Conservation (phyloP, 305 asterid genomes). For the Vinca major region DNA sequence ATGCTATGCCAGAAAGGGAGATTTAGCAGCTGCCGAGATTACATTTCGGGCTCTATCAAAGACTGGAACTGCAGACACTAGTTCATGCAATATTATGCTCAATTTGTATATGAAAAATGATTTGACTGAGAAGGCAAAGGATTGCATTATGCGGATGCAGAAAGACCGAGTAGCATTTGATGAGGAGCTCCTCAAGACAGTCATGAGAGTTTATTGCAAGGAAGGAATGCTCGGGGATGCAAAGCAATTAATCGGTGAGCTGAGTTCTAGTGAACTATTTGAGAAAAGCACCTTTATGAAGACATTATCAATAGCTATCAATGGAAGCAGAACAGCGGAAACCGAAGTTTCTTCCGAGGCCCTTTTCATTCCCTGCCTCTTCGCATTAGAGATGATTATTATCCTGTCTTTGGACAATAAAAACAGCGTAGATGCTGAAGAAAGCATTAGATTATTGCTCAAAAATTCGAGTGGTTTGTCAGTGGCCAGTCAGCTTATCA, state of each 20-base stretch:
- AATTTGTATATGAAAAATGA: slow-evolving; percentile 51
- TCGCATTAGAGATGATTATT: slow-evolving; percentile 54
- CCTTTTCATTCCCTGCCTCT: slow-evolving; percentile 28
- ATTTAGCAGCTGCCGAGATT: slow-evolving; percentile 64
- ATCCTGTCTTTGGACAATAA: slow-evolving; percentile 45
- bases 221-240: slow-evolving; percentile 67
- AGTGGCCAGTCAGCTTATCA: slow-evolving; percentile 52
- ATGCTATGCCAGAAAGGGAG: slow-evolving; percentile 54
- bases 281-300: slow-evolving; percentile 32
- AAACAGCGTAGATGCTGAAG: slow-evolving; percentile 34
- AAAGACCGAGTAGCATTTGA: slow-evolving; percentile 54
- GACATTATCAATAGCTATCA: slow-evolving; percentile 35
- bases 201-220: slow-evolving; percentile 57
- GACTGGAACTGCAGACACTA: slow-evolving; percentile 53
- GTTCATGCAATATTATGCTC: slow-evolving; percentile 55
- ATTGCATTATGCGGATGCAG: slow-evolving; percentile 49
- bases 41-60: slow-evolving; percentile 51
- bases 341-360: slow-evolving; percentile 27
- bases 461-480: slow-evolving; percentile 44
- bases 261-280: slow-evolving; percentile 30
- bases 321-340: slow-evolving; percentile 31
- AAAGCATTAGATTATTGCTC: slow-evolving; percentile 44
- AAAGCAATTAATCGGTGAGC: slow-evolving; percentile 44
- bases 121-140: slow-evolving; percentile 57
- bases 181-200: slow-evolving; percentile 58